Base-by-base conservation (phyloP, 345 rosid genomes). In the Citrus hindsii region DNA sequence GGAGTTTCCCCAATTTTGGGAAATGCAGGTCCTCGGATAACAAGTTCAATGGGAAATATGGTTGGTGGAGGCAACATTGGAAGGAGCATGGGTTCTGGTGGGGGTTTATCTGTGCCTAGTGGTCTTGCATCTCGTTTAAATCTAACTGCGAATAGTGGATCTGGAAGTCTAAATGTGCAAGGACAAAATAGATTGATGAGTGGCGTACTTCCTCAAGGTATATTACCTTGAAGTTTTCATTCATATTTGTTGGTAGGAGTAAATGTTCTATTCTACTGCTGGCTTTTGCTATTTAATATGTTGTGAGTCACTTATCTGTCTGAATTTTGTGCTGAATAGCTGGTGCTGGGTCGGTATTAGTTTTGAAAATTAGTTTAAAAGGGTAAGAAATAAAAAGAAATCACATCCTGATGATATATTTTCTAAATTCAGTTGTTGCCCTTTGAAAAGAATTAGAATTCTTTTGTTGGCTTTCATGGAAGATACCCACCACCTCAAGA, bases 161-260 rank as follows among this genome's bases (percentile, higher is more conserved):
- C 99, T 80, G 98, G 93, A 76, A 90, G 87, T 82, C 81, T 94
- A 81, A 86, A 86, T 67, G 81, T 92, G 69, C 99, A 93, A 81
- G 98, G 94, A 70, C 98, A 94, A 85, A 97, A 97, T 88, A 87
- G 97, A 72, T 76, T 94, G 82, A 81, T 97, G 93, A 82, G 94
- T 76, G 90, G 92, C 74, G 88, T 93, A 74, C 92, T 94, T 85
- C 93, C 97, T 69, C 99, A 92, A 90, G 99, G 99, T 97, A 83
- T 74, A 37, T 73, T 72, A 40, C 53, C 22, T 53, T 69, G 67
- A 46, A 65, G 61, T 75, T 63, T 32, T 25, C 60, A 61, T 28
- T 30, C 55, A 65, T 73, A 25, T 27, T 66, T 66, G 24, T 74
- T 67, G 58, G 63, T 61, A 22, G 33, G 27, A 63, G 18, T 24